Percentiles rank a stretch among this genome's conserved stretches.
phyloP scores from a whole-genome alignment of 2,329 filamentous ascomycete species.

The Chaetomiaceae sp. region DNA sequence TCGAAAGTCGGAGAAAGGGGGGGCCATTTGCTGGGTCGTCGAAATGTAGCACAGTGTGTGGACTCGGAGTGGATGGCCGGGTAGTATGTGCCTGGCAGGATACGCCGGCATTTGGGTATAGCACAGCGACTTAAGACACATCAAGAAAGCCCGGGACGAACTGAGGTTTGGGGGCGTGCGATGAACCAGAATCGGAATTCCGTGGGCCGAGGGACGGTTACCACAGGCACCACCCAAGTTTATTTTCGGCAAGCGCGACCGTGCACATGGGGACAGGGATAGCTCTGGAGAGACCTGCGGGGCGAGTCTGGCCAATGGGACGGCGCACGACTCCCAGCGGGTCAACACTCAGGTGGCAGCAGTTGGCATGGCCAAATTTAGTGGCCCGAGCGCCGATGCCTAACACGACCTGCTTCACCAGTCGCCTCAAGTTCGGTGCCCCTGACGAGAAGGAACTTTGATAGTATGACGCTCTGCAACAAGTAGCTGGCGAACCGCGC shows the following conservation, averaged over 20 bases:
- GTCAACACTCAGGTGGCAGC: too few relatives aligned
- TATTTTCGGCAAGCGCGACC: conserved; percentile 11
- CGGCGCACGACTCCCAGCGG: background rate
- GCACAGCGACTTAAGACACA: conserved; percentile 11
- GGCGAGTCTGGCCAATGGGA: background rate
- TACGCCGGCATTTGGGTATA: conserved; percentile 24
- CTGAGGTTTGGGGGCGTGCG: conserved; percentile 16
- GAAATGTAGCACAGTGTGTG: background rate
- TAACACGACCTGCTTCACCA: conserved; percentile 15
- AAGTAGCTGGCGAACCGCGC: too few relatives aligned
- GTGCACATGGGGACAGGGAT: background rate
- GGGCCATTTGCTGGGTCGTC: background rate
- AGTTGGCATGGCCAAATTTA: background rate
- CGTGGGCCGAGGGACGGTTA: conserved; percentile 12
- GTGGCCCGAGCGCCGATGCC: conserved; percentile 11
- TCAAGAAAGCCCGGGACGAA: conserved; percentile 19
- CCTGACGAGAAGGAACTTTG: too few relatives aligned
- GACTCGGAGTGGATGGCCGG: conserved; percentile 11
- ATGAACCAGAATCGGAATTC: conserved; percentile 19
- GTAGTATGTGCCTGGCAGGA: conserved; percentile 12
- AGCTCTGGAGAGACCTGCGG: background rate
- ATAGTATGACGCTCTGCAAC: too few relatives aligned
- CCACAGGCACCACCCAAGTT: conserved; percentile 4
- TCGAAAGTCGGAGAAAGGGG: background rate
- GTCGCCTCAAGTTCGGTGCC: conserved; percentile 12